Evolutionary conservation across 805 yeast species (phyloP).

Genomic region (Metschnikowia arizonensis): DNA sequence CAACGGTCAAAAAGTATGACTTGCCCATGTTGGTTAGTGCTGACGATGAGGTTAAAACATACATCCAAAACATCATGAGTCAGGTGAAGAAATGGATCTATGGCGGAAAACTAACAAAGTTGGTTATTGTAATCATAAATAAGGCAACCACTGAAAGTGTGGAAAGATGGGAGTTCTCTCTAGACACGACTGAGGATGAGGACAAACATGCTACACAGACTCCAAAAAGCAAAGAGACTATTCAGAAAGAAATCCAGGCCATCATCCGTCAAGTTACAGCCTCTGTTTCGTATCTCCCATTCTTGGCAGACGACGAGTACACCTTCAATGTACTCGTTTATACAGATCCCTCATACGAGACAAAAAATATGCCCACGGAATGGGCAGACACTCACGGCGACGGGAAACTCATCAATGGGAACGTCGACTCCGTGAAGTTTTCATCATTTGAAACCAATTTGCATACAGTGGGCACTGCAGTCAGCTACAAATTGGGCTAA

Average conservation of each 20-base stretch:
- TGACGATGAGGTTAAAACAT: constrained; percentile 71
- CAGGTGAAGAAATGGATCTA: constrained; percentile 69
- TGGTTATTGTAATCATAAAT: constrained; percentile 70
- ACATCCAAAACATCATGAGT: constrained; percentile 60
- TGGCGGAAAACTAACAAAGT: constrained; percentile 59
- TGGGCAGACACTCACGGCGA: constrained; percentile 75
- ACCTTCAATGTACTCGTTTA: constrained; percentile 84
- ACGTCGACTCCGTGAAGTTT: constrained; percentile 64
- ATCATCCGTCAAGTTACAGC: constrained; percentile 87
- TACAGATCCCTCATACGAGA: constrained; percentile 53
- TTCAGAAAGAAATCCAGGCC: constrained; percentile 76
- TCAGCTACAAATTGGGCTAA: constrained; percentile 46
- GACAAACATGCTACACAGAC: neutral
- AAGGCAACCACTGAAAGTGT: constrained; percentile 63
- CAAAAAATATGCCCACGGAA: constrained; percentile 64
- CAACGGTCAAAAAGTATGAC: constrained; percentile 73
- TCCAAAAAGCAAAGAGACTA: constrained; percentile 40
- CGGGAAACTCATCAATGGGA: constrained; percentile 49
- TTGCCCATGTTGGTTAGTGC: constrained; percentile 64
- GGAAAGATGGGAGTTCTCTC: constrained; percentile 84
- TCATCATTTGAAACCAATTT: constrained; percentile 61
- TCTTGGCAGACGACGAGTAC: constrained; percentile 50
- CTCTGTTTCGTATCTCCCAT: constrained; percentile 79
- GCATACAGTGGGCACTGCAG: constrained; percentile 71
- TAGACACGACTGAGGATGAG: constrained; percentile 36